Conservation (phyloP, 495 filamentous ascomycete genomes). For the Letharia lupina region DNA sequence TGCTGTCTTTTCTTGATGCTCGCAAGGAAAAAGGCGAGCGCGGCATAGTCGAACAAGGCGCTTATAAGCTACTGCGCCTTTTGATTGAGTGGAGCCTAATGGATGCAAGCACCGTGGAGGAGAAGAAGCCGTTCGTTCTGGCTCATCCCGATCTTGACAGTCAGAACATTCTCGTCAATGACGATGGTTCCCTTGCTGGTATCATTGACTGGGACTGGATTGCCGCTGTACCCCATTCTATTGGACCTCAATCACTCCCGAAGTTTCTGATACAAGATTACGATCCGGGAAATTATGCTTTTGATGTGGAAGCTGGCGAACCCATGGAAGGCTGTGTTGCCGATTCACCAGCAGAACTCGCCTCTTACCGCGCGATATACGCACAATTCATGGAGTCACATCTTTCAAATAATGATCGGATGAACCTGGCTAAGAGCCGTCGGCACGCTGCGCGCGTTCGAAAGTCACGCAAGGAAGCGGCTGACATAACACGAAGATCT, state of each 20-base stretch:
- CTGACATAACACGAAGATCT: neutral
- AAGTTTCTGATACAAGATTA: conserved; percentile 36
- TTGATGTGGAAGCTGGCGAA: neutral
- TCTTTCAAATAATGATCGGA: neutral
- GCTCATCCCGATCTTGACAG: conserved; percentile 33
- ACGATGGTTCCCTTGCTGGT: conserved; percentile 33
- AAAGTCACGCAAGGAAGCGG: neutral
- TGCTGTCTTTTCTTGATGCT: neutral
- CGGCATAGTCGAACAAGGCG: neutral
- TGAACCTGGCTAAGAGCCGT: neutral
- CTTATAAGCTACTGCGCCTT: conserved; percentile 2
- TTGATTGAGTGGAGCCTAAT: neutral
- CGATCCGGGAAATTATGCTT: conserved; percentile 23
- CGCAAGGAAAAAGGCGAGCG: neutral
- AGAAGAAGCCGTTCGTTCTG: conserved; percentile 30
- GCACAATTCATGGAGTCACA: neutral
- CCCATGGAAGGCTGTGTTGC: neutral
- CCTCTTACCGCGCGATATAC: neutral
- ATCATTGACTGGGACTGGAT: conserved; percentile 40
- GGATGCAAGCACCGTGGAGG: neutral
- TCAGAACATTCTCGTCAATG: conserved; percentile 33
- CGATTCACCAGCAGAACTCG: neutral
- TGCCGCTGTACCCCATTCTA: conserved; percentile 5
- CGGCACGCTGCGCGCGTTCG: neutral
- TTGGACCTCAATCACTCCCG: conserved; percentile 29